Evolutionary conservation across 177 flowering plant species (phyloP), one percentile per base, ranked within the genome.

Genomic region (Vitis hybrid): DNA sequence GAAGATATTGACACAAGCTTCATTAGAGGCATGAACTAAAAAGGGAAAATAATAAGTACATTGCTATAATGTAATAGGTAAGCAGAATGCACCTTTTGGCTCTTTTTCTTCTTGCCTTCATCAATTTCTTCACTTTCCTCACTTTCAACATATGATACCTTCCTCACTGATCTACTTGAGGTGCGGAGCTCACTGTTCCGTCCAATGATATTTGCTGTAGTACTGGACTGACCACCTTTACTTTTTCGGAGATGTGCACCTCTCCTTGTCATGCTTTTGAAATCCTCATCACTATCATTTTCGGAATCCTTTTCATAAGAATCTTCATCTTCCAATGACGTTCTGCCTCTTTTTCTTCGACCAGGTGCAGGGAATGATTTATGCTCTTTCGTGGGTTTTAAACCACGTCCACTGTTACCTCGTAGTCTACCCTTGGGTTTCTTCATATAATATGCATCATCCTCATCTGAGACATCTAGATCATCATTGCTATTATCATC

Each of bases 91-190:
- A 93, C 99, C 97, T 93, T 96, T 76, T 82, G 97, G 68, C 66
- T 15, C 78, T 87, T 93, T 65, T 79, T 87, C 70, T 85, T 83
- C 81, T 84, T 92, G 72, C 81, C 83, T 71, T 88, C 97, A 71
- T 93, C 97, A 64, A 75, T 51, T 41, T 93, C 98, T 81, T 93
- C 99, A 78, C 97, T 96, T 67, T 87, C 98, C 63, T 93, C 99
- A 80, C 98, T 93, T 84, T 96, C 99, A 74, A 77, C 97, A 90
- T 96, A 96, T 67, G 99, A 93, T 17, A 96, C 91, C 84, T 93
- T 95, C 12, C 95, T 85, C 66, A 84, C 84, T 55, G 98, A 80
- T 79, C 99, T 87, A 69, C 79, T 82, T 61, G 99, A 96, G 65
- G 87, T 88, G 61, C 99, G 92, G 3, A 89, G 73, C 71, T 93